These are phyloP conservation scores for Letharia lupina DNA, from an alignment of 495 filamentous ascomycete genomes.

Conservation along the genomic window DNA sequence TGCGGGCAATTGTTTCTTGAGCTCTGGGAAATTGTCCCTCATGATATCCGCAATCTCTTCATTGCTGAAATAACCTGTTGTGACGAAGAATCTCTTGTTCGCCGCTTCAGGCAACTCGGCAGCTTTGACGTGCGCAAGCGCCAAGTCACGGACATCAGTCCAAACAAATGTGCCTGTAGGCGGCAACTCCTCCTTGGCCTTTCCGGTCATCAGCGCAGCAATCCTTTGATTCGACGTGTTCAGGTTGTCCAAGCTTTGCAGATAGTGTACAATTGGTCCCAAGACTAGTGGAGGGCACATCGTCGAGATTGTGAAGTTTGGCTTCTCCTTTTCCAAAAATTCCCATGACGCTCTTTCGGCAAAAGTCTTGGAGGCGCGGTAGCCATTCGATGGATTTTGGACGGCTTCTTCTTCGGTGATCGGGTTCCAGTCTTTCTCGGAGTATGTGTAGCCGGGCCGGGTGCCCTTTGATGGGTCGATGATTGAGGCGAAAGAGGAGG, in stretches of 20 bases:
- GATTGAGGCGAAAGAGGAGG: conserved; percentile 77
- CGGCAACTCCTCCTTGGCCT: conserved; percentile 56
- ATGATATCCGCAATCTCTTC: conserved; percentile 58
- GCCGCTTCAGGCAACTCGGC: conserved; percentile 59
- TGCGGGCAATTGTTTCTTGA: conserved; percentile 50
- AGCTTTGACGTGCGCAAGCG: conserved; percentile 62
- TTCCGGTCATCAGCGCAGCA: conserved; percentile 47
- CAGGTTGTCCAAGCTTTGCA: conserved; percentile 56
- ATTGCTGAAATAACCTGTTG: conserved; percentile 55
- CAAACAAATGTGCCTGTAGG: conserved; percentile 49
- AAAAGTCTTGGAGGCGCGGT: conserved; percentile 60
- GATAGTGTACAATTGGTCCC: conserved; percentile 58
- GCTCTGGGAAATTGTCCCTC: conserved; percentile 56
- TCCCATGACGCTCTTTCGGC: conserved; percentile 73
- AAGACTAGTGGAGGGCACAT: conserved; percentile 64
- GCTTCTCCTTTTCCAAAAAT: conserved; percentile 70
- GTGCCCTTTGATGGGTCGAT: conserved; percentile 43
- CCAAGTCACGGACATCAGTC: conserved; percentile 64
- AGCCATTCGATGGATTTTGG: conserved; percentile 47
- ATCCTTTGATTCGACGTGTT: conserved; percentile 62
- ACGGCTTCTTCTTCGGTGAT: conserved; percentile 61
- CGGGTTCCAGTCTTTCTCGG: conserved; percentile 77
- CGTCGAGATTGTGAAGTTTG: conserved; percentile 66
- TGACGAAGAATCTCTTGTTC: conserved; percentile 62
- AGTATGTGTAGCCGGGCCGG: conserved; percentile 50